Evolutionary conservation across 2,329 filamentous ascomycete genomes (phyloP).

Genomic region (Talaromyces sp.): DNA sequence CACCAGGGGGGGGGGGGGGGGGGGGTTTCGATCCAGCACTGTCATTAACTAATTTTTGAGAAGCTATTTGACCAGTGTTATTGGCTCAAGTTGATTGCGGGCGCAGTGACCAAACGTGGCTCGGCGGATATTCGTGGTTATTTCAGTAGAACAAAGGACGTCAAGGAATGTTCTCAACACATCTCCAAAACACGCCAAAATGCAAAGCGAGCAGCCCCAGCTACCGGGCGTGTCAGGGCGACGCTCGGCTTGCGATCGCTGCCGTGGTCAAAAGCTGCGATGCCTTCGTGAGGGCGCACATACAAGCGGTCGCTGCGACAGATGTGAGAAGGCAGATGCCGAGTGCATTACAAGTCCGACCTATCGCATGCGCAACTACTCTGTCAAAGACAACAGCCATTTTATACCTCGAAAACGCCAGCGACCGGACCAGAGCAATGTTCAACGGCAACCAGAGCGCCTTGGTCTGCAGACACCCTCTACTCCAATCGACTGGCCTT

Average conservation of each 20-base stretch:
- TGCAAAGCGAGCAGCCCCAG: not conserved
- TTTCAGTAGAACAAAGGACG: too few species aligned
- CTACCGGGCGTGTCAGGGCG: not conserved
- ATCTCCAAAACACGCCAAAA: not conserved
- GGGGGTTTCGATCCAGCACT: too few species aligned
- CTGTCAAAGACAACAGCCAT: not conserved
- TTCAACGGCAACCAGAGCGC: too few species aligned
- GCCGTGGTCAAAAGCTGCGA: not conserved
- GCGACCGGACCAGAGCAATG: not conserved
- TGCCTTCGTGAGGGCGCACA: not conserved
- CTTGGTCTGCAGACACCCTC: not conserved
- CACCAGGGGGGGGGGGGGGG: too few species aligned
- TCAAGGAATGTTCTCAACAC: too few species aligned
- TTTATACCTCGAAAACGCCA: not conserved
- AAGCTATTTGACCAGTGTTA: too few species aligned
- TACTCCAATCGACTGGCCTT: not conserved
- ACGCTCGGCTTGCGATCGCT: conserved; percentile 1
- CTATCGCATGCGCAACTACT: not conserved
- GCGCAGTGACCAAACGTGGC: too few species aligned
- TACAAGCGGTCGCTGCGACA: not conserved
- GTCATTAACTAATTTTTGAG: too few species aligned
- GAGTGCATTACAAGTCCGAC: not conserved
- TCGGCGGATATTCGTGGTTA: too few species aligned
- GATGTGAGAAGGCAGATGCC: not conserved
- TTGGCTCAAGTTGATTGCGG: too few species aligned